Base-by-base conservation (phyloP, 2,329 filamentous ascomycete genomes). In the Alternaria alternata region DNA sequence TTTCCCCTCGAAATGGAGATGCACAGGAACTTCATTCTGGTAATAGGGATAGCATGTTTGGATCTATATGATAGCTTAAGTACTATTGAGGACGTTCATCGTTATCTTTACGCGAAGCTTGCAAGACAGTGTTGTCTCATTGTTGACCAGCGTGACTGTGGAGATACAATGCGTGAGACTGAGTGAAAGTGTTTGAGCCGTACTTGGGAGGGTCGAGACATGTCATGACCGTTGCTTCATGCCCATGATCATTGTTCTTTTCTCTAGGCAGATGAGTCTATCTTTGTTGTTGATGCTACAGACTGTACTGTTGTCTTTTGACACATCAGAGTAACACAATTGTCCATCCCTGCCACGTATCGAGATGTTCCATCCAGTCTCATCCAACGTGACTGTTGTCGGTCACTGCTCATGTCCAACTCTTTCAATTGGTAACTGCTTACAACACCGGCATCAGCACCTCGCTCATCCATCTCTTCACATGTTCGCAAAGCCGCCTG, bases 401-500 rank as follows among this genome's bases (percentile, higher is more conserved):
- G 20, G 20, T 24, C 39, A 36, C 22, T 7, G 6, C 20, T 28
- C 28, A 24, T 8, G 38, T 4, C 7, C 4, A 7, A 38, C 22
- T 2, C 20, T n/a, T 3, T 20, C 16, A 4, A 30, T 20, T 12
- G 12, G 2, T 9, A 4, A 16, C 2, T 7, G 5, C 14, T 67
- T 54, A 76, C 3, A 75, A 52, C 7, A 75, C 34, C 14, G 68
- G 66, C 70, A 67, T 69, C 7, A 75, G 57, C 7, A 74, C 56
- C 52, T 68, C 62, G 2, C 51, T 54, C 26, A 75, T 32, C 72
- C 73, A 76, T 22, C 39, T 41, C 22, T 52, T 52, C 42, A 66
- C 61, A 7, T 42, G 55, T 32, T 44, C 22, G 16, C 63, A 57
- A 24, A 59, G 24, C 11, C 60, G 47, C 12, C 30, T n/a, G 69